Conservation (phyloP, 306 rosid species). For the Cyamopsis tetragonoloba region DNA sequence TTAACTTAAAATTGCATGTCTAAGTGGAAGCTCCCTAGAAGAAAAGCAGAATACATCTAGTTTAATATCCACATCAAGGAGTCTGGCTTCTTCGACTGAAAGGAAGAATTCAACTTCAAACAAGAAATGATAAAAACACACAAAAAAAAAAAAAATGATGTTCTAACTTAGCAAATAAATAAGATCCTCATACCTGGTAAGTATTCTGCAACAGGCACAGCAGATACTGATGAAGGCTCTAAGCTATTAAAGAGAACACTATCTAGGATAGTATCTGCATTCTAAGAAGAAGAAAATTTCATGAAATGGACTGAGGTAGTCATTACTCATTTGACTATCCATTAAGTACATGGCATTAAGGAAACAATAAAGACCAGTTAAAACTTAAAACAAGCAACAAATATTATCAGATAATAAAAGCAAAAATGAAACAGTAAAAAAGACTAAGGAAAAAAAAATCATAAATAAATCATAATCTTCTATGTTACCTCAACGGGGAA, state of each 20-base stretch:
- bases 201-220: conserved; percentile 68
- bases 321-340: conserved; percentile 22
- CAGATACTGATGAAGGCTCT: conserved; percentile 46
- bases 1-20: conserved; percentile 61
- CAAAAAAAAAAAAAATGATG: no score
- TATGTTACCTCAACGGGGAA: conserved; percentile 61
- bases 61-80: conserved; percentile 51
- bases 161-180: no score
- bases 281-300: conserved; percentile 55
- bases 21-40: conserved; percentile 55
- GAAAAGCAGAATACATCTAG: conserved; percentile 83
- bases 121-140: not conserved
- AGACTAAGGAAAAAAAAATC: not conserved
- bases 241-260: conserved; percentile 69
- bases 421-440: not conserved
- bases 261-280: conserved; percentile 82
- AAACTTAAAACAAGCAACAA: not conserved
- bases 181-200: conserved; percentile 61
- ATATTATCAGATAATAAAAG: not conserved
- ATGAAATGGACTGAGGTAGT: conserved; percentile 25
- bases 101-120: conserved; percentile 20
- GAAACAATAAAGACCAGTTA: not conserved
- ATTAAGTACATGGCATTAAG: not conserved
- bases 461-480: not conserved
- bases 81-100: conserved; percentile 73